Base-by-base conservation (phyloP, 1,284 basidiomycete species). In the Xerocomus tenax region DNA sequence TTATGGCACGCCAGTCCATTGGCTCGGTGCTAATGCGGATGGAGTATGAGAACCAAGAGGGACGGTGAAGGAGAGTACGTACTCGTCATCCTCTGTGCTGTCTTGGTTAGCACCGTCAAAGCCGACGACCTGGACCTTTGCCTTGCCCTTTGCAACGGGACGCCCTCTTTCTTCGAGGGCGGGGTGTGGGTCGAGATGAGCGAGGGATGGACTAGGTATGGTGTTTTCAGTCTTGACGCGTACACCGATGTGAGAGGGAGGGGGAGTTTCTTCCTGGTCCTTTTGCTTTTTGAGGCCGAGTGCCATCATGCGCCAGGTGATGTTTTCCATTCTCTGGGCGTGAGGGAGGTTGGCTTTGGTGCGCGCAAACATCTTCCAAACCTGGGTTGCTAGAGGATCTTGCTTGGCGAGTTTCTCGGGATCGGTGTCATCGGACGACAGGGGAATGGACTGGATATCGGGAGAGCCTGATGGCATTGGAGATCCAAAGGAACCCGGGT, bases 261-360 rank as follows among this genome's bases (percentile, higher is more conserved):
- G n/a, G 30, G 23, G 35, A 52, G 54, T 57, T 52, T 69, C 82
- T 61, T 81, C 90, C 50, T 81, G 84, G 49, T 79, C 84, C 68
- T 78, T 85, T 72, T 87, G 86, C 74, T 90, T 93, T 73, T 87
- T 86, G 54, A 97, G 70, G 8, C 87, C 88, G 62, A 98, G 74
- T 39, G 93, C 88, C 94, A 97, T 97, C 90, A 98, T 91, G 54
- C 96, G 74, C 95, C 95, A 97, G 0, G 93, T 96, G 47, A 97
- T 68, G 64, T 96, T 97, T 72, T 98, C 95, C 91, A 98, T 94
- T 57, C 93, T 74, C 65, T 93, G 90, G 0, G 89, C 91, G 65
- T 96, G 91, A 34, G 93, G 92, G 41, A 96, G 70, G 46, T 78
- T 80, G 18, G 86, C 87, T 68, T 92, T 92, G 34, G 88, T 89